Evolutionary conservation across 2,329 filamentous ascomycete genomes (phyloP).

Genomic region (Akanthomyces lecanii): DNA sequence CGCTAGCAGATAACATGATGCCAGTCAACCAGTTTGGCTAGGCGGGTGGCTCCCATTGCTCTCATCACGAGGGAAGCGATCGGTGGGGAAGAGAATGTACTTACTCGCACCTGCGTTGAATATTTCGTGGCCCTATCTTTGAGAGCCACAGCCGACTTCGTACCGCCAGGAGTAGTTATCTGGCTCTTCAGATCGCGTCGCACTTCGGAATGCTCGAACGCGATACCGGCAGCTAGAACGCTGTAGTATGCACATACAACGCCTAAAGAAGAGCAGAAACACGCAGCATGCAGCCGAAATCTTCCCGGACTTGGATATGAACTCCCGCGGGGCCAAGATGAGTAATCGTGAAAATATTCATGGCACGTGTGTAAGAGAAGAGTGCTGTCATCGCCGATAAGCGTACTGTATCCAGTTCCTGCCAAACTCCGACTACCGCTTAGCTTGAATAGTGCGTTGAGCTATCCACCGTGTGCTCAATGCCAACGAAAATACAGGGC

Average conservation of each 20-base stretch:
- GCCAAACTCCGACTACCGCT: neutral
- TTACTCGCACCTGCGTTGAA: neutral
- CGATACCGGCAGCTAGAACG: neutral
- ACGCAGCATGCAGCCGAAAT: neutral
- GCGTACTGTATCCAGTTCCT: neutral
- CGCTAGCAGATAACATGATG: neutral
- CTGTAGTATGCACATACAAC: neutral
- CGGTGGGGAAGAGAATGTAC: neutral
- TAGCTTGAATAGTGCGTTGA: neutral
- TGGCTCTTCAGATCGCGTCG: neutral
- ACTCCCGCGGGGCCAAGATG: neutral
- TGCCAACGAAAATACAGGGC: neutral
- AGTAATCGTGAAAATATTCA: neutral
- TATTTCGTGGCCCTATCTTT: neutral
- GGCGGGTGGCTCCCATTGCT: neutral
- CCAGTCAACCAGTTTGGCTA: neutral
- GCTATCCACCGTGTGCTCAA: neutral
- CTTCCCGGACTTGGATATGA: neutral
- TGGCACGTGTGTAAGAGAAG: neutral
- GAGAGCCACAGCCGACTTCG: neutral
- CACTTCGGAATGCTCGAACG: neutral
- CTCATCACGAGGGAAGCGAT: neutral
- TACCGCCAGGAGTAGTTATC: no score
- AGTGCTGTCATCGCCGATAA: neutral
- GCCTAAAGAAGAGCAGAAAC: neutral